These are phyloP conservation scores for Ustilago hordei DNA, from an alignment of 1,284 basidiomycete genomes.

Conservation along the genomic window DNA sequence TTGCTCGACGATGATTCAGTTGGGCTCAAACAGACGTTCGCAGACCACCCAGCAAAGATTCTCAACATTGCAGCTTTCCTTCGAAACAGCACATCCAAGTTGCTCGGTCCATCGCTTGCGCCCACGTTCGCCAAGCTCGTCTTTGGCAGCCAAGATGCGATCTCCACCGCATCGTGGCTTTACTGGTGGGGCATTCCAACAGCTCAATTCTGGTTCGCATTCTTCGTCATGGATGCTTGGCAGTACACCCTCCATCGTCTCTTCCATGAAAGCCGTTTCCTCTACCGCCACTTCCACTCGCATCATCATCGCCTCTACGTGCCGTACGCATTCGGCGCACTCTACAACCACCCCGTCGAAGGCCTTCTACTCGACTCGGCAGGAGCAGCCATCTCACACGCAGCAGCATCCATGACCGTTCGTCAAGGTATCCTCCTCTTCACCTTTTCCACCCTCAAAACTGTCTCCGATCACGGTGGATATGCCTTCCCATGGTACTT, in stretches of 20 bases:
- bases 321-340: constrained; percentile 94
- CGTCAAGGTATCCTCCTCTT: constrained; percentile 86
- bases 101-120: constrained; percentile 20
- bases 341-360: constrained; percentile 98
- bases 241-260: constrained; percentile 94
- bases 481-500: constrained; percentile 88
- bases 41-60: constrained; percentile 73
- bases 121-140: constrained; percentile 31
- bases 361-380: constrained; percentile 87
- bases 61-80: constrained; percentile 28
- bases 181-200: constrained; percentile 96
- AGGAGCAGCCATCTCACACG: constrained; percentile 84
- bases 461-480: constrained; percentile 97
- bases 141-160: constrained; percentile 42
- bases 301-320: constrained; percentile 97
- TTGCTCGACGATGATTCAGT: constrained; percentile 76
- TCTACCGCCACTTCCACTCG: constrained; percentile 93
- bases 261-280: constrained; percentile 89
- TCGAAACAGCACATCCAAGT: constrained; percentile 15
- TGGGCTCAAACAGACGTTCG: constrained; percentile 51
- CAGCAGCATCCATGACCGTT: constrained; percentile 78
- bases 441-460: constrained; percentile 86
- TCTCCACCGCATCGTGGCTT: constrained; percentile 74
- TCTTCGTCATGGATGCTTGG: constrained; percentile 96
- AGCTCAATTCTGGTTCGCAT: constrained; percentile 81